Evolutionary conservation across 1,284 basidiomycete species (phyloP), one percentile per base, ranked within the genome.

Genomic region (Microbotryum saponariae): DNA sequence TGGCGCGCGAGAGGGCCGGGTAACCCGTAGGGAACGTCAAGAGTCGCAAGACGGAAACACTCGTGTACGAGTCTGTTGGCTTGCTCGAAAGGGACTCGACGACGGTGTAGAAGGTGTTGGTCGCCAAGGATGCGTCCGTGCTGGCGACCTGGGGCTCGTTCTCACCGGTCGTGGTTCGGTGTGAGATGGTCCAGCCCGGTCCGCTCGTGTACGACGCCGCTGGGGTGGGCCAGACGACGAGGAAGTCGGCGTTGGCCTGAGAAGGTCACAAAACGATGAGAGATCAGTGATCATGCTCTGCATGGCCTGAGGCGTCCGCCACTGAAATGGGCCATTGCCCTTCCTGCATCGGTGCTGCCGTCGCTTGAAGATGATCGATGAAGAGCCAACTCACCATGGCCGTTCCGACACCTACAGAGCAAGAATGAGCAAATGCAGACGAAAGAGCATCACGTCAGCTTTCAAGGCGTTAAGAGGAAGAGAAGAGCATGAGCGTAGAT

Each of bases 181-280:
- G 66, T 16, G 58, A 61, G 21, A 68, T 46, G 0, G 59, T 56
- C 64, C 63, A 68, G 33, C 50, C 21, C 45, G 56, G 23, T 20
- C 37, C 33, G 12, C 14, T 42, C 37, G 37, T 42, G 37, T 42
- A 53, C 33, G 14, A 37, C 52, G 14, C 54, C 27, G 33, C 37
- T 51, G 8, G 51, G 48, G n/a, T 57, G 8, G 66, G 64, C 64
- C 64, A 68, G 7, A 54, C 54, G 57, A 68, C 29, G 50, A 68
- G 50, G 42, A 56, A 65, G 54, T 68, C 66, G 16, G 59, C 55
- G 45, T 65, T 58, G 2, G 50, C 45, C 66, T 64, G 63, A 25
- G 54, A 37, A 61, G 62, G 59, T 12, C 25, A 27, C 18, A 54
- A 2, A 8, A 53, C 16, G n/a, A 3, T 20, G 46, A 59, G 10